Evolutionary conservation across 2,329 filamentous ascomycete species (phyloP).

Genomic region (Cercospora janseana): DNA sequence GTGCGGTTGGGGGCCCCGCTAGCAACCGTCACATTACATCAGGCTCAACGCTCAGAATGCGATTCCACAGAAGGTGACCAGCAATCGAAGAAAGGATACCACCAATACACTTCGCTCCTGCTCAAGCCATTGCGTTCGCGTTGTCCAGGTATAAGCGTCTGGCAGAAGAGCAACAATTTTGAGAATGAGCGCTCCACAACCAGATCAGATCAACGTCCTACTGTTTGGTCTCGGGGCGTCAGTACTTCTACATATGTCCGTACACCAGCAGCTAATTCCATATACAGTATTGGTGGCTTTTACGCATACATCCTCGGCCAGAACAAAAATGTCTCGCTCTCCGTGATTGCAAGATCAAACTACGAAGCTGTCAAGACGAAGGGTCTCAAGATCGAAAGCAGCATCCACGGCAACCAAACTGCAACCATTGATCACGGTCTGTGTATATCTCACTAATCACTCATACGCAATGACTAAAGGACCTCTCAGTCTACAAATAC

Average conservation of each 20-base stretch:
- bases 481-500: slow-evolving; percentile 42
- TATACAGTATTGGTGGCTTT: slow-evolving; percentile 56
- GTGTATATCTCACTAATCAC: background rate
- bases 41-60: no score
- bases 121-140: no score
- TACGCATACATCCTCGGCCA: slow-evolving; percentile 56
- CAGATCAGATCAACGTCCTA: slow-evolving; percentile 40
- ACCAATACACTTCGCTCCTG: no score
- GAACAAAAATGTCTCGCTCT: slow-evolving; percentile 42
- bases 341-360: slow-evolving; percentile 48
- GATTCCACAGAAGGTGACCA: no score
- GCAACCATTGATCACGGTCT: slow-evolving; percentile 31
- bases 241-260: slow-evolving; percentile 28
- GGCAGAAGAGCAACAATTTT: no score
- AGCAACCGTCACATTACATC: no score
- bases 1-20: no score
- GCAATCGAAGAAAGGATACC: no score
- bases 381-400: slow-evolving; percentile 45
- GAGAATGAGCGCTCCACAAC: slow-evolving; percentile 8
- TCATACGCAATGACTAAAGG: background rate
- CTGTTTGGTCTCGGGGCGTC: slow-evolving; percentile 57
- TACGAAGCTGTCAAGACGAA: slow-evolving; percentile 45
- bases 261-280: background rate
- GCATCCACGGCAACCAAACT: slow-evolving; percentile 43
- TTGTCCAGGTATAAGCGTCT: no score